These are phyloP conservation scores for Colletotrichum eleusines DNA, from an alignment of 2,329 filamentous ascomycete genomes.

Conservation along the genomic window DNA sequence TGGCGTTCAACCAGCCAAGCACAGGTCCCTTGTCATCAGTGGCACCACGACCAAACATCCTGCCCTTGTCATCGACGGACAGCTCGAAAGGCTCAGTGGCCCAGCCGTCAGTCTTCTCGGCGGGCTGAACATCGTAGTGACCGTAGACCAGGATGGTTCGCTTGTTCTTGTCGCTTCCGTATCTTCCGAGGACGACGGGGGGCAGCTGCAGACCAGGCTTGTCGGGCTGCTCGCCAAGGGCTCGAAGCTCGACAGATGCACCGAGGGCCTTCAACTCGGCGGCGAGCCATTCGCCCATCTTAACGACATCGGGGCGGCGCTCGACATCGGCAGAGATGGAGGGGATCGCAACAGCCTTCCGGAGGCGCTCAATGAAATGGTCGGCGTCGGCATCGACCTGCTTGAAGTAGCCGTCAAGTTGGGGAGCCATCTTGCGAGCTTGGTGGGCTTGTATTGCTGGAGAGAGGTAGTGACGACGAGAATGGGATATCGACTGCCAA, in stretches of 20 bases:
- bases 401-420: slow-evolving; percentile 92
- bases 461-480: slow-evolving; percentile 62
- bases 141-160: slow-evolving; percentile 96
- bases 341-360: slow-evolving; percentile 94
- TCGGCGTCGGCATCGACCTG: slow-evolving; percentile 86
- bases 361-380: slow-evolving; percentile 89
- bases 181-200: slow-evolving; percentile 90
- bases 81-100: slow-evolving; percentile 93
- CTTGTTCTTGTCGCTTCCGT: slow-evolving; percentile 93
- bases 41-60: slow-evolving; percentile 95
- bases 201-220: slow-evolving; percentile 92
- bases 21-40: slow-evolving; percentile 99
- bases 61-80: slow-evolving; percentile 86
- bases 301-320: slow-evolving; percentile 90
- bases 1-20: slow-evolving; percentile 96
- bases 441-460: slow-evolving; percentile 67
- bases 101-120: slow-evolving; percentile 94
- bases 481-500: slow-evolving; percentile 33
- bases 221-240: slow-evolving; percentile 90
- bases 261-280: slow-evolving; percentile 85
- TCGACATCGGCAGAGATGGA: slow-evolving; percentile 94
- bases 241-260: slow-evolving; percentile 86
- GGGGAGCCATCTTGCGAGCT: slow-evolving; percentile 83
- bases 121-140: slow-evolving; percentile 98
- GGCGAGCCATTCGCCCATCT: slow-evolving; percentile 94